Evolutionary conservation across 192 early-diverging fungal genomes (phyloP).

Genomic region (Rhizophagus clarus): DNA sequence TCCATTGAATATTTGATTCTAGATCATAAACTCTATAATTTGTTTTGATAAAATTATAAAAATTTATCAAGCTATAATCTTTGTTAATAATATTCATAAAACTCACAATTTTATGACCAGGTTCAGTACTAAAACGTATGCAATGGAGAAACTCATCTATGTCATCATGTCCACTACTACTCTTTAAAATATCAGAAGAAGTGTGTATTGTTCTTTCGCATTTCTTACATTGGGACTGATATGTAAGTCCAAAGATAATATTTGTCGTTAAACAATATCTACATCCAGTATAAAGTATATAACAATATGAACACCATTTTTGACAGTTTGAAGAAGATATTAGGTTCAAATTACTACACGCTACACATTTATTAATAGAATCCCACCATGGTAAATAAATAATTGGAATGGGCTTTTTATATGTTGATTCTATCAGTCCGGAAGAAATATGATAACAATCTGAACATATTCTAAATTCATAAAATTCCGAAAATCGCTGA

Average conservation of each 20-base stretch:
- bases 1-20: background rate
- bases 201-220: background rate
- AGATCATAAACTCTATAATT: no score
- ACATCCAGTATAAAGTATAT: background rate
- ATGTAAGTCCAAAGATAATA: background rate
- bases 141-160: background rate
- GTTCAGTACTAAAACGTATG: background rate
- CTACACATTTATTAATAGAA: background rate
- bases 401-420: background rate
- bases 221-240: background rate
- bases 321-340: background rate
- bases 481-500: background rate
- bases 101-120: background rate
- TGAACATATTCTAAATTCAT: background rate
- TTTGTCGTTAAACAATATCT: background rate
- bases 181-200: background rate
- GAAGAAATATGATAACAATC: background rate
- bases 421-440: background rate
- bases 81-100: background rate
- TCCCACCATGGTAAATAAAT: background rate
- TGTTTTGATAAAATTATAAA: background rate
- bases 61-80: background rate
- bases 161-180: background rate
- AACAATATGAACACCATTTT: background rate
- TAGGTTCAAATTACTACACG: background rate